Percentiles rank a stretch among this genome's conserved stretches.
Evolutionary conservation across 208 protist species (phyloP).

Genomic region (Leptomonas pyrrhocoris): DNA sequence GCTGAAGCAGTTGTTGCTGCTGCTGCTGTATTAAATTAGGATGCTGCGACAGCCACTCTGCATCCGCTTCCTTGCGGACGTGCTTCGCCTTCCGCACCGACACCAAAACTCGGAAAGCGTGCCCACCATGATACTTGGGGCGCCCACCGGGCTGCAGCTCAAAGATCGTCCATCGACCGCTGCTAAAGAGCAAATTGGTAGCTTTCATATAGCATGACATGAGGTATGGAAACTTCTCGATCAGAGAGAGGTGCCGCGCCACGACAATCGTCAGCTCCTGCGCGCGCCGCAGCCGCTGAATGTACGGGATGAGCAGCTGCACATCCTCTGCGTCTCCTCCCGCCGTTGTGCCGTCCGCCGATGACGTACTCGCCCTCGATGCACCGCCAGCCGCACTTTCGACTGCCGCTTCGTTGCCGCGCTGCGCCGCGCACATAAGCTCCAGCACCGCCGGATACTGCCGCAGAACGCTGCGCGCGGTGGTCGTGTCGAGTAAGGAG

Average conservation of each 20-base stretch:
- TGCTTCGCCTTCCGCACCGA: slow-evolving; percentile 48
- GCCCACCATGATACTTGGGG: slow-evolving; percentile 39
- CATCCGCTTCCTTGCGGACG: slow-evolving; percentile 35
- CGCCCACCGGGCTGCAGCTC: slow-evolving; percentile 62
- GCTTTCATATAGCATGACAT: slow-evolving; percentile 61
- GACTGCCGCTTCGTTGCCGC: not conserved
- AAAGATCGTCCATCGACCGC: slow-evolving; percentile 81
- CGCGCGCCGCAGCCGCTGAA: slow-evolving; percentile 65
- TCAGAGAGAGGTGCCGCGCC: slow-evolving; percentile 54
- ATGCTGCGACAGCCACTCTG: slow-evolving; percentile 26
- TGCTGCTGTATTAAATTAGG: slow-evolving; percentile 6
- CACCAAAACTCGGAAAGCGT: slow-evolving; percentile 52
- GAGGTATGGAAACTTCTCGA: slow-evolving; percentile 71
- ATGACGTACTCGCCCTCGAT: not conserved
- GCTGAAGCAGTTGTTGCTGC: not conserved
- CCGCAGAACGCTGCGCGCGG: slow-evolving; percentile 36
- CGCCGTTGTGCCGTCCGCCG: not conserved
- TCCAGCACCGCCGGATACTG: slow-evolving; percentile 32
- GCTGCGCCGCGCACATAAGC: slow-evolving; percentile 6
- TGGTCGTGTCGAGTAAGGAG: slow-evolving; percentile 29
- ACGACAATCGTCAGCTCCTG: slow-evolving; percentile 77
- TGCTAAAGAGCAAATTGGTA: slow-evolving; percentile 69
- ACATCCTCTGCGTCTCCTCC: slow-evolving; percentile 1
- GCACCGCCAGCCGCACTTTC: not conserved
- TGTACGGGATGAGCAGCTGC: slow-evolving; percentile 51